phyloP scores from a whole-genome alignment of 2,329 filamentous ascomycete genomes.

The Falciphora oryzae region DNA sequence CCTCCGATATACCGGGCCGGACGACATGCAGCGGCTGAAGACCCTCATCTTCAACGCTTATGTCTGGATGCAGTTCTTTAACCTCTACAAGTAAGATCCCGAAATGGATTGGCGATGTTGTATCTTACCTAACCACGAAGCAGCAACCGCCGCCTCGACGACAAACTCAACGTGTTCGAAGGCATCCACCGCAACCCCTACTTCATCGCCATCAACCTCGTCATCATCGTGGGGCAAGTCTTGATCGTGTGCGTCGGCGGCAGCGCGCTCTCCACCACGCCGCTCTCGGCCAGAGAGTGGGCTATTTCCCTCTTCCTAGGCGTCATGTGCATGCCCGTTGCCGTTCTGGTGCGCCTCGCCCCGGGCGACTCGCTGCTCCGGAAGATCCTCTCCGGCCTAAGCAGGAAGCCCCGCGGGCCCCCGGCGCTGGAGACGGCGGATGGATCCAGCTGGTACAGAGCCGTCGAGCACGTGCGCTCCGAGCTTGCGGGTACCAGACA shows the following conservation, averaged over 20 bases:
- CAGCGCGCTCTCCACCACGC: conserved; percentile 61
- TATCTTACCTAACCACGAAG: too few species aligned
- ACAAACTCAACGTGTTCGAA: conserved; percentile 83
- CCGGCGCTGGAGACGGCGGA: too few species aligned
- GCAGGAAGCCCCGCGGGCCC: too few species aligned
- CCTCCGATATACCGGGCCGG: too few species aligned
- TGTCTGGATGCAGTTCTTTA: conserved; percentile 83
- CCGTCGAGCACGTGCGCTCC: too few species aligned
- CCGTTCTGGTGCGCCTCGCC: conserved; percentile 65
- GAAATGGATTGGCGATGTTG: too few species aligned
- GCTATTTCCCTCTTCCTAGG: conserved; percentile 75
- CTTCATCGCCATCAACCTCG: conserved; percentile 71
- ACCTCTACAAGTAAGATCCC: too few species aligned
- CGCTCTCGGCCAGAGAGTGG: conserved; percentile 67
- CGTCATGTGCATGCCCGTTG: conserved; percentile 68
- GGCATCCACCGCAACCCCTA: conserved; percentile 73
- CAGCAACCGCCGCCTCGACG: conserved; percentile 81
- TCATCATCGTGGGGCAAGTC: conserved; percentile 80
- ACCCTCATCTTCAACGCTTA: conserved; percentile 76
- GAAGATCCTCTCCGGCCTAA: too few species aligned
- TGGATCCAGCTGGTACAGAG: too few species aligned
- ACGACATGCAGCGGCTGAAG: too few species aligned
- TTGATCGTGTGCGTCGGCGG: conserved; percentile 82
- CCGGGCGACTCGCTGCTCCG: too few species aligned
- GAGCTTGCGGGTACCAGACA: too few species aligned